Evolutionary conservation across 768 basidiomycete genomes (phyloP), one percentile per base, ranked within the genome.

Genomic region (Mycena sanguinolenta): DNA sequence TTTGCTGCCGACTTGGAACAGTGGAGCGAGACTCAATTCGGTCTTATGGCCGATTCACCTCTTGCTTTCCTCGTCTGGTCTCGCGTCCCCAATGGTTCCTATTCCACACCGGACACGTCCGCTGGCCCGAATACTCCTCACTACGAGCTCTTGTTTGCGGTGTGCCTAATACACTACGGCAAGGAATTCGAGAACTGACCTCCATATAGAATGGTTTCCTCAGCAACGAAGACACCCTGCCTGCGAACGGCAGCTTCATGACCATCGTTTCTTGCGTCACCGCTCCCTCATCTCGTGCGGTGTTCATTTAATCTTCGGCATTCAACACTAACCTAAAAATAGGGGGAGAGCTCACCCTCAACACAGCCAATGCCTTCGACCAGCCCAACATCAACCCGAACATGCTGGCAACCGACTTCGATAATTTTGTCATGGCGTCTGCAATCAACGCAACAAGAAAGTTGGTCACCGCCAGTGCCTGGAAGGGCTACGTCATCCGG

Each of bases 341-440:
- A 80, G 79, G 71, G 28, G 79, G 79, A 3, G 69, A 63, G 14
- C 34, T 80, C 9, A 75, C 72, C 21, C 71, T 86, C 67, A 83
- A 78, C 44, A 82, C 84, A 9, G 79, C 78, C 8, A 75, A 81
- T 70, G 79, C 85, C 19, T 87, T 87, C 77, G 80, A 78, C 38
- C 53, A 76, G 49, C 86, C 87, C 1, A 61, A 76, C n/a, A 86
- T 88, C 75, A 82, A 88, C 71, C 84, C 86, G 0, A 83, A 82
- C 59, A 82, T 86, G 77, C 80, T 83, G 19, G 74, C 55, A 14
- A 63, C 63, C 23, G 60, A 46, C 17, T 75, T 77, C 59, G 79
- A 79, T 63, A 53, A 74, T 12, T 69, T 63, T 19, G 70, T 66
- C 21, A 76, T 79, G 73, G 42, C 50, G 1, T 54, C 75, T 46